phyloP scores from a whole-genome alignment of 306 rosid genomes.

The Sindora glabra region DNA sequence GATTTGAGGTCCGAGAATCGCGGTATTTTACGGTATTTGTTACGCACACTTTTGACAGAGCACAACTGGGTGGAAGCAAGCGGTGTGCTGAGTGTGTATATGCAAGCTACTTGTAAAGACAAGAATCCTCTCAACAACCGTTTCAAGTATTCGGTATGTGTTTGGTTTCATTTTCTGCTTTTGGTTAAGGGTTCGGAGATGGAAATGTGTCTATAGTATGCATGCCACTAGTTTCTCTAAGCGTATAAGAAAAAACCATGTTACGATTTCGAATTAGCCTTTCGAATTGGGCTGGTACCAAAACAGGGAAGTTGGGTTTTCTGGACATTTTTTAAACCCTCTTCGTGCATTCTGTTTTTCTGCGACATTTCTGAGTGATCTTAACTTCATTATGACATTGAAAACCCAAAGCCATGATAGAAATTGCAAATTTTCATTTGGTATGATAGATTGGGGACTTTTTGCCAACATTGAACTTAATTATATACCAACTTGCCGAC shows the following conservation, averaged over 20 bases:
- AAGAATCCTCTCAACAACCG: conserved; percentile 37
- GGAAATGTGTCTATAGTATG: not conserved
- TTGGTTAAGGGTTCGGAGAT: not conserved
- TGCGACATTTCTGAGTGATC: too few relatives aligned
- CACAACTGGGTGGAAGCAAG: conserved; percentile 58
- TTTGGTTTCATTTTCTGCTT: not conserved
- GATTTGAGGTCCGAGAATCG: conserved; percentile 44
- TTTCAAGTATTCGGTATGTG: conserved; percentile 54
- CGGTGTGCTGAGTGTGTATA: conserved; percentile 54
- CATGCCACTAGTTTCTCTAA: not conserved
- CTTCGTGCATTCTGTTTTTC: not conserved
- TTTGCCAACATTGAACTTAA: not conserved
- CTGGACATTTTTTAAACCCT: not conserved
- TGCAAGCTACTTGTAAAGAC: conserved; percentile 43
- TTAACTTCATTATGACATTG: too few relatives aligned
- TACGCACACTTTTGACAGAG: conserved; percentile 34
- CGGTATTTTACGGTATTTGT: conserved; percentile 20
- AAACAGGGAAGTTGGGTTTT: not conserved
- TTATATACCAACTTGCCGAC: not conserved
- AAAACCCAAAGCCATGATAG: too few relatives aligned
- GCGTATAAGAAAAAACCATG: too few relatives aligned
- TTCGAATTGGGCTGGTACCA: not conserved
- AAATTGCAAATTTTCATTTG: not conserved
- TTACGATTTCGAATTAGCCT: not conserved
- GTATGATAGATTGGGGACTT: not conserved